phyloP scores from a whole-genome alignment of 208 protist genomes.

The Leishmania amazonensis region DNA sequence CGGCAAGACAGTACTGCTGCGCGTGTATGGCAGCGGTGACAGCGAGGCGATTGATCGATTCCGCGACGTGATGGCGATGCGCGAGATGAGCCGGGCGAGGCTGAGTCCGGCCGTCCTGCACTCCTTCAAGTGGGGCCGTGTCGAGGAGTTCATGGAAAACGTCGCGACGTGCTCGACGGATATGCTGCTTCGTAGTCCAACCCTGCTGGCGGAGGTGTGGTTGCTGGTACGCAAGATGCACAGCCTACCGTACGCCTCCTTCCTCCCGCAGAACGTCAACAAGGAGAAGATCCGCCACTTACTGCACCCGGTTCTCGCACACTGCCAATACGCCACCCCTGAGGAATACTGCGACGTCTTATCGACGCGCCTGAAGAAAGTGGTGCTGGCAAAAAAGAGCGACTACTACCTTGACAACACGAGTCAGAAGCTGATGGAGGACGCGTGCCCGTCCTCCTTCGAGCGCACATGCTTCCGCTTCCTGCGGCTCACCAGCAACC shows the following conservation, averaged over 20 bases:
- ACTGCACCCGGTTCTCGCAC: slow-evolving; percentile 13
- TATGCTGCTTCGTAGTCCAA: slow-evolving; percentile 62
- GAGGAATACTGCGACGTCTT: slow-evolving; percentile 44
- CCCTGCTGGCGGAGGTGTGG: slow-evolving; percentile 68
- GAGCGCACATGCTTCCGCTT: slow-evolving; percentile 77
- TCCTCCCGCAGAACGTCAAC: slow-evolving; percentile 71
- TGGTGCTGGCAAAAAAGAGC: slow-evolving; percentile 22
- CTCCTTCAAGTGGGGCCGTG: slow-evolving; percentile 82
- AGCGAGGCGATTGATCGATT: slow-evolving; percentile 81
- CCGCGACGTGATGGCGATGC: slow-evolving; percentile 74
- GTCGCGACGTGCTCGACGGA: slow-evolving; percentile 77
- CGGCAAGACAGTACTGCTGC: slow-evolving; percentile 62
- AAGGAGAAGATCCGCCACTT: slow-evolving; percentile 29
- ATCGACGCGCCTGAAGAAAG: slow-evolving; percentile 29
- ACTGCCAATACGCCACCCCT: slow-evolving; percentile 16
- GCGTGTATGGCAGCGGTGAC: slow-evolving; percentile 74
- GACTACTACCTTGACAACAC: slow-evolving; percentile 46
- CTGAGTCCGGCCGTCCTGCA: slow-evolving; percentile 78
- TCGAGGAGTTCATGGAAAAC: slow-evolving; percentile 85
- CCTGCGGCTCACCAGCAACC: slow-evolving; percentile 60
- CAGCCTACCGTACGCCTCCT: slow-evolving; percentile 43
- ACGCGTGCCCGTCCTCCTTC: slow-evolving; percentile 73
- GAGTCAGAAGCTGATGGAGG: slow-evolving; percentile 70
- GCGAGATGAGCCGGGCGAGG: slow-evolving; percentile 69
- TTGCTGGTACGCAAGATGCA: slow-evolving; percentile 61